phyloP scores from a whole-genome alignment of 768 basidiomycete genomes.

The Phanerochaete carnosa region DNA sequence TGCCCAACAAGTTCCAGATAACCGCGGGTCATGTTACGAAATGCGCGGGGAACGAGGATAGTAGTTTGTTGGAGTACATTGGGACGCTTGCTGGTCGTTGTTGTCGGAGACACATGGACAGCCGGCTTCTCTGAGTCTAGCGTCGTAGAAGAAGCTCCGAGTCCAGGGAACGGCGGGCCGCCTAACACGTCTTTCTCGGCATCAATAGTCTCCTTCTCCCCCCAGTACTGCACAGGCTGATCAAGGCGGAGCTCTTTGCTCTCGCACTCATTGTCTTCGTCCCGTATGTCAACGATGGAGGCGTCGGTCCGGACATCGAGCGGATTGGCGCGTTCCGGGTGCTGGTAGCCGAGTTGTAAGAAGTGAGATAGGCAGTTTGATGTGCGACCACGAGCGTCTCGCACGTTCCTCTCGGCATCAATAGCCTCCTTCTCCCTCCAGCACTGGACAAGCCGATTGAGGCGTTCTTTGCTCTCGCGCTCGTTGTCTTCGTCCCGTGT shows the following conservation, averaged over 20 bases:
- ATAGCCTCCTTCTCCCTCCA: neutral
- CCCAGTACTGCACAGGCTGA: too few species aligned
- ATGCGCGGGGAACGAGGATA: neutral
- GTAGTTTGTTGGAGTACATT: neutral
- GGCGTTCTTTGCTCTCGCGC: constrained; percentile 23
- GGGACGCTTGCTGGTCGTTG: too few species aligned
- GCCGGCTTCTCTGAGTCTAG: too few species aligned
- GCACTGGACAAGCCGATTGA: neutral
- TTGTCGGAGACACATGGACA: too few species aligned
- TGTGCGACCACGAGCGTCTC: neutral
- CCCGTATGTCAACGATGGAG: too few species aligned
- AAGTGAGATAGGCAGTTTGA: neutral
- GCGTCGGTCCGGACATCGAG: too few species aligned
- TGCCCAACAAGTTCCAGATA: constrained; percentile 19
- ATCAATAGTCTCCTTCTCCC: too few species aligned
- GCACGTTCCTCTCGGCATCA: neutral
- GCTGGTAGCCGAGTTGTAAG: neutral
- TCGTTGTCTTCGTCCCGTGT: constrained; percentile 34
- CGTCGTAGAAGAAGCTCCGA: too few species aligned
- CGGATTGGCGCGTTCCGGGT: neutral
- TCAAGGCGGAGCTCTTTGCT: too few species aligned
- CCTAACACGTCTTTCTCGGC: too few species aligned
- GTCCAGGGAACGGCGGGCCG: too few species aligned
- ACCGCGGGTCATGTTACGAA: constrained; percentile 15
- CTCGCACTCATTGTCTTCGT: too few species aligned